Base-by-base conservation (phyloP, 208 protist species). In the Leishmania lainsoni region DNA sequence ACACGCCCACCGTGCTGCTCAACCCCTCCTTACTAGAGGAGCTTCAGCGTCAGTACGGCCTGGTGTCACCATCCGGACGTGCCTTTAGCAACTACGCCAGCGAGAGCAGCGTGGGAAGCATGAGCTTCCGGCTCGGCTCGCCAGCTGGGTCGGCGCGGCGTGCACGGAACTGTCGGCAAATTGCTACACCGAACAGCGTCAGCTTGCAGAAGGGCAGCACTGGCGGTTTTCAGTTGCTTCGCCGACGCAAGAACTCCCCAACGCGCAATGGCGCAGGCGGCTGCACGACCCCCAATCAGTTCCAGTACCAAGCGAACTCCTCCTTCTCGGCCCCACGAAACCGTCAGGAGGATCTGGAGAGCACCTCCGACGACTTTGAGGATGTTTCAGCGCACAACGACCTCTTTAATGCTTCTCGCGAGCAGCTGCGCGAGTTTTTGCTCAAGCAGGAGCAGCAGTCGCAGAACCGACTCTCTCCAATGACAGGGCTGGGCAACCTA, bases 361-460 rank as follows among this genome's bases (percentile, higher is more conserved):
- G 85, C 65, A 88, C 85, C 17, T 88, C 85, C 29, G 85, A 88
- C 48, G 85, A 88, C 63, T 88, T 88, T 20, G 85, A 88, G 29
- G 85, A 86, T 39, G n/a, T 69, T 6, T 83, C 80, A 8, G 59
- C 79, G 80, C 80, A 72, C 59, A 76, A 77, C 79, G 72, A 45
- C n/a, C 45, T 54, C 70, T 77, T 72, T 45, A 6, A 29, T 9
- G 20, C 48, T 10, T 32, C 56, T 14, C 70, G 48, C 8, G 70
- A 78, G 70, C 68, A 51, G 69, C 42, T 73, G 56, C 56, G 71
- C 29, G 79, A 76, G 45, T 73, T 63, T 49, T 32, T 73, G 39
- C n/a, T 51, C 29, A 42, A 51, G 52, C 49, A 75, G 45, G 49
- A 75, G 71, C 79, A 51, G 26, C 69, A 39, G 39, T 22, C 56